Evolutionary conservation across 2,329 filamentous ascomycete species (phyloP), one percentile per base, ranked within the genome.

Genomic region (Phyllosticta capitalensis): DNA sequence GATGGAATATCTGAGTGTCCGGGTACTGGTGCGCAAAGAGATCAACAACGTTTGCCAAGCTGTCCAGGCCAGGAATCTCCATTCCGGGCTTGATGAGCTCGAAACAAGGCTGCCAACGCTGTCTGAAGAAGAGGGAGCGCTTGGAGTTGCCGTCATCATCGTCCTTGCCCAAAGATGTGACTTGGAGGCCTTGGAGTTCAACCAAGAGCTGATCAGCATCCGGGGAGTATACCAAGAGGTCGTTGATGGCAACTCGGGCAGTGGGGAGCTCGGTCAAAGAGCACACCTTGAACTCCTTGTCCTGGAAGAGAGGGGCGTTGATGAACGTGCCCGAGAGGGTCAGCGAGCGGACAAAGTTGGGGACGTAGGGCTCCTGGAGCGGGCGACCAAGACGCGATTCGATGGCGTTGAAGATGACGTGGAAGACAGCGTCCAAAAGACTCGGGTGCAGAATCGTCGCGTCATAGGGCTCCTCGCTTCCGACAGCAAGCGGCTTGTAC

Each of bases 331-430:
- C 55, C 14, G 55, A 51, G 38, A 50, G 14, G 10, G 48, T 48
- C 14, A 50, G 20, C 24, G 30, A 48, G 26, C 33, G 20, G 14
- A 58, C 38, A 48, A 33, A 58, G 26, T 24, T 58, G 19, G 56
- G 56, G 7, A 58, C 56, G n/a, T 28, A 48, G n/a, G 56, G 21
- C 49, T 58, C 56, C 19, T 58, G 20, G 10, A 58, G 28, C 7
- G 28, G 17, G 9, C 30, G 28, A 9, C 21, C 17, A 9, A 24
- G 20, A n/a, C 38, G 33, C 7, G 49, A 28, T 14, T 33, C 55
- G 38, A 56, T 56, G 54, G 54, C 54, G 17, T 38, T 50, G 38
- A 56, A 51, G 20, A 56, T 56, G 45, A 51, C 54, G 45, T 56
- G 55, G 55, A 56, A 56, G 19, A 30, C 21, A n/a, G 56, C 49